phyloP scores from a whole-genome alignment of 352 stramenopile genomes.

The Globisporangium cederbergense region DNA sequence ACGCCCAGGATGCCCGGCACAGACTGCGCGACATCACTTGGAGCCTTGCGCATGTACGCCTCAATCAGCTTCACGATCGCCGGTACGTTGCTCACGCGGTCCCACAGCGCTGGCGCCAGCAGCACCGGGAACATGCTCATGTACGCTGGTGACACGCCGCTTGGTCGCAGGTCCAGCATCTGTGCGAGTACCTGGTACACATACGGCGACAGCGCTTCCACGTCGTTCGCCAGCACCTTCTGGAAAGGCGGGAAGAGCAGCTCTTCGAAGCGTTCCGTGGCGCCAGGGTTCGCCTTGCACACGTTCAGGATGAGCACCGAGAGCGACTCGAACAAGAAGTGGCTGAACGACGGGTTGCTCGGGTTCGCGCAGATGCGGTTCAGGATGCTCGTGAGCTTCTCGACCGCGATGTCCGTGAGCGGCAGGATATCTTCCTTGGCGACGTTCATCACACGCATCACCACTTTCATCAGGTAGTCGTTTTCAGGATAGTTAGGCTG shows the following conservation, averaged over 20 bases:
- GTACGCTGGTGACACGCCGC: slow-evolving; percentile 90
- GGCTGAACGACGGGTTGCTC: slow-evolving; percentile 98
- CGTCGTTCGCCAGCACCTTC: slow-evolving; percentile 95
- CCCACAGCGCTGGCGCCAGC: slow-evolving; percentile 94
- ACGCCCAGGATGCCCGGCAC: slow-evolving; percentile 91
- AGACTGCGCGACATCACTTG: slow-evolving; percentile 81
- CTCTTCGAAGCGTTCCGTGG: slow-evolving; percentile 90
- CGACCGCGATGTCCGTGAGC: slow-evolving; percentile 92
- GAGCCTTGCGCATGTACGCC: slow-evolving; percentile 95
- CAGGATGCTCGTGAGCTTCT: slow-evolving; percentile 92
- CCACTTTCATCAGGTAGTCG: slow-evolving; percentile 98
- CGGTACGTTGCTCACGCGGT: slow-evolving; percentile 95
- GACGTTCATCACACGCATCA: slow-evolving; percentile 95
- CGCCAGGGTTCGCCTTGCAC: slow-evolving; percentile 78
- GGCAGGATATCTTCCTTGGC: slow-evolving; percentile 92
- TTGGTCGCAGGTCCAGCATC: slow-evolving; percentile 94
- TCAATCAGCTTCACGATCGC: slow-evolving; percentile 96
- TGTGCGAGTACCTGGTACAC: slow-evolving; percentile 99
- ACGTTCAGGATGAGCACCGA: slow-evolving; percentile 94
- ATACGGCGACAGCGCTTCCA: slow-evolving; percentile 94
- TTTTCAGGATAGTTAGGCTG: slow-evolving; percentile 94
- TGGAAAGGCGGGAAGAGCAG: slow-evolving; percentile 98
- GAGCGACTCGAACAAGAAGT: slow-evolving; percentile 99
- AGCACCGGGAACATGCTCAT: slow-evolving; percentile 94
- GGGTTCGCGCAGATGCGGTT: slow-evolving; percentile 96